Evolutionary conservation across 805 yeast genomes (phyloP), one percentile per base, ranked within the genome.

Genomic region (Teunomyces stri): DNA sequence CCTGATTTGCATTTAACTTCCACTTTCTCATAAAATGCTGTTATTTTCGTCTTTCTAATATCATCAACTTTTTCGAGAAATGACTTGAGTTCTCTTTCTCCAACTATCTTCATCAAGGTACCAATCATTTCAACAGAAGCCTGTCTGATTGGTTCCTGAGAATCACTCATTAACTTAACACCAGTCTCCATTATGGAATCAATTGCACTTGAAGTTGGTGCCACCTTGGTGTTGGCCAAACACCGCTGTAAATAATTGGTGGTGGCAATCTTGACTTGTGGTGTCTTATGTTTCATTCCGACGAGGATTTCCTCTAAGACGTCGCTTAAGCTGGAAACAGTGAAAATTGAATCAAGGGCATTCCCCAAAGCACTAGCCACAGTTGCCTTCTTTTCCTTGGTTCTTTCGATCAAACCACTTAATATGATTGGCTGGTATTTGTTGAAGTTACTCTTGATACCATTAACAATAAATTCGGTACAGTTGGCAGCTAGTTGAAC

Each of bases 361-460:
- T 63, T 66, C 15, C 74, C 71, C n/a, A 92, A 70, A 0, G 94
- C 85, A 20, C 84, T 90, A 2, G 86, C 70, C 0, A 89, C 94
- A 3, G 84, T 70, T 21, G 79, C 84, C 59, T 92, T 92, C 70
- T 87, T 90, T 62, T 94, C 99, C 60, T 89, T 91, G 11, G 88
- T 80, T 56, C 97, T 77, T 54, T 89, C 97, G 37, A 94, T 65
- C 48, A 87, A 64, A 0, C 94, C 84, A 2, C 68, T 65, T 21
- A 89, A 69, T 1, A 88, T 76, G 1, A 75, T 56, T 0, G 70
- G 49, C 38, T 72, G 76, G 61, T 86, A 85, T 50, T 70, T 76
- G 18, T 70, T 74, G 58, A 88, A 89, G 4, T 69, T 71, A 1
- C 62, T 54, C 46, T 83, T 74, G 41, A 94, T 69, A 1, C 96